phyloP scores from a whole-genome alignment of 1,139 yeast genomes.

The Yamadazyma kanchanaburiensis region DNA sequence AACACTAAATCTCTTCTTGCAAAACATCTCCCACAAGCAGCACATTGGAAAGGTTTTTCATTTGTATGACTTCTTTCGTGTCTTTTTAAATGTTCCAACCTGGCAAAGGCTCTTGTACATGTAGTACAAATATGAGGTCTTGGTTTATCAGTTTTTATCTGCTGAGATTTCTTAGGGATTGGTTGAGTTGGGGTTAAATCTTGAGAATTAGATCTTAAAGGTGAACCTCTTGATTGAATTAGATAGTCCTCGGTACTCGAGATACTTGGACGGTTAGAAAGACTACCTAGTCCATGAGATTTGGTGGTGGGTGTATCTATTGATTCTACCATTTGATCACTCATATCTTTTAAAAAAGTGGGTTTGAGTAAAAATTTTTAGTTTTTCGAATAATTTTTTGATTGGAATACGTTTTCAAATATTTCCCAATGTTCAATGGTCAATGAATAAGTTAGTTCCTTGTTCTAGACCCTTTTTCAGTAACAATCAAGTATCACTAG shows the following conservation, averaged over 20 bases:
- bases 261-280: background rate
- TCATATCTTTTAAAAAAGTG: too few relatives aligned
- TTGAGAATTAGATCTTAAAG: background rate
- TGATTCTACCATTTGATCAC: slow-evolving; percentile 4
- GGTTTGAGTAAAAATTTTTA: too few relatives aligned
- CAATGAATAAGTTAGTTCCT: too few relatives aligned
- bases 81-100: slow-evolving; percentile 89
- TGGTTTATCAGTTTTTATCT: slow-evolving; percentile 85
- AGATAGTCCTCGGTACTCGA: too few relatives aligned
- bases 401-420: too few relatives aligned
- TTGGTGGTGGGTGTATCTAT: background rate
- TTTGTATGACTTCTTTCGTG: slow-evolving; percentile 95
- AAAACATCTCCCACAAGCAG: slow-evolving; percentile 49
- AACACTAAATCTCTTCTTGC: slow-evolving; percentile 48
- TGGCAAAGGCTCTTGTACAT: slow-evolving; percentile 95
- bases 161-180: slow-evolving; percentile 81
- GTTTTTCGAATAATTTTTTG: too few relatives aligned
- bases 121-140: slow-evolving; percentile 87
- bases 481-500: too few relatives aligned
- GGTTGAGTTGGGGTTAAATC: slow-evolving; percentile 44
- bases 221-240: background rate
- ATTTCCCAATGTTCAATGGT: too few relatives aligned
- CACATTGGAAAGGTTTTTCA: slow-evolving; percentile 83
- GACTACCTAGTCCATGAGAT: too few relatives aligned
- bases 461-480: too few relatives aligned